These are phyloP conservation scores for Venturia nashicola DNA, from an alignment of 2,329 filamentous ascomycete species.

Conservation along the genomic window DNA sequence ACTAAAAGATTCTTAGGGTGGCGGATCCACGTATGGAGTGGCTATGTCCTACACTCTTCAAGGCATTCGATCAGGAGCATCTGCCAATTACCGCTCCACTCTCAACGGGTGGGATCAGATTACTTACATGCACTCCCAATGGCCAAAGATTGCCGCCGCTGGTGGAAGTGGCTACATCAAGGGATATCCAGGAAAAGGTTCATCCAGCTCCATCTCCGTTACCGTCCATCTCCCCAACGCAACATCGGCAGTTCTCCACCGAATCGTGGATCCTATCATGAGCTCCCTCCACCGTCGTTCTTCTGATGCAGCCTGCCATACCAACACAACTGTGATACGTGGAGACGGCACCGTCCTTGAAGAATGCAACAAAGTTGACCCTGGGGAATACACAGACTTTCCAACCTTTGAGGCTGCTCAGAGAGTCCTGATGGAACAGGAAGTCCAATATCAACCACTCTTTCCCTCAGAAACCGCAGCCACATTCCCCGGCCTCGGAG, in stretches of 20 bases:
- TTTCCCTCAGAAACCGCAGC: neutral
- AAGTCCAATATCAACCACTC: neutral
- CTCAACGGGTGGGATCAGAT: constrained; percentile 5
- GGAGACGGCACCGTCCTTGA: neutral
- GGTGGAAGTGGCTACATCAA: constrained; percentile 8
- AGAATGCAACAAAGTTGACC: neutral
- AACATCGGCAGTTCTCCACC: neutral
- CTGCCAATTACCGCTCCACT: neutral
- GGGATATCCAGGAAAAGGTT: neutral
- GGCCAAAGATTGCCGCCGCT: constrained; percentile 5
- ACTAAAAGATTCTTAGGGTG: neutral
- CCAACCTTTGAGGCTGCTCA: neutral
- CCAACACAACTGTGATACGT: neutral
- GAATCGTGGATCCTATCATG: constrained; percentile 7
- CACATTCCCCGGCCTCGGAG: constrained; percentile 4
- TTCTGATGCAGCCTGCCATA: neutral
- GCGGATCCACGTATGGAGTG: constrained; percentile 10
- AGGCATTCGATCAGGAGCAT: constrained; percentile 4
- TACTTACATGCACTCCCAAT: constrained; percentile 5
- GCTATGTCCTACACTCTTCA: constrained; percentile 6
- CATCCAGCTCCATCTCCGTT: neutral
- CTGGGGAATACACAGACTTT: constrained; percentile 1
- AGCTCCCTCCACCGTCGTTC: neutral
- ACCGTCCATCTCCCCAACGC: neutral
- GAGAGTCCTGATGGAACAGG: neutral